Evolutionary conservation across 306 rosid genomes (phyloP), one percentile per base, ranked within the genome.

Genomic region (Acmispon strigosus): DNA sequence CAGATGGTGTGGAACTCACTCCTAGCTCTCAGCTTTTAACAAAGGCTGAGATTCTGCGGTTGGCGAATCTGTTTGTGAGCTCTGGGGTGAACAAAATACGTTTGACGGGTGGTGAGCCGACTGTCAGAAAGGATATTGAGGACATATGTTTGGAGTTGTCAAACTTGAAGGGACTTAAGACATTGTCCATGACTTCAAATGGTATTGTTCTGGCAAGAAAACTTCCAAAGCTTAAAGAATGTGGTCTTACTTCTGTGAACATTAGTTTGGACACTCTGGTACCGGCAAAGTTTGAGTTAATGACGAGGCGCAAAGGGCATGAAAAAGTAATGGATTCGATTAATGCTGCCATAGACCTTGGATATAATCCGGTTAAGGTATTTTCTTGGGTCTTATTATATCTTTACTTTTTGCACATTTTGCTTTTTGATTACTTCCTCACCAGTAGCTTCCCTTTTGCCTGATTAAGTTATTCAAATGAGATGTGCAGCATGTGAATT

Each of bases 51-150:
- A 83, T 93, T 70, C 45, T 86, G 14, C 84, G 88, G 24, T 39
- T 90, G 78, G 97, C 98, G 10, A 77, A 64, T 66, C 83, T 93
- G 43, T 93, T 93, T 71, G 89, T 86, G 1, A 87, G 88, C 74
- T 83, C 96, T 1, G 98, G 97, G 10, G 97, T 94, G 7, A 60
- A 86, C 18, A 94, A 90, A 68, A 94, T 94, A 34, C 90, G 97
- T 49, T 69, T 94, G 84, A 90, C 98, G 0, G 98, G 98, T 37
- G 98, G 97, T 15, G 97, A 94, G 75, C 98, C 98, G 24, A 94
- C 97, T 6, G 39, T 94, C 0, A 88, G 98, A 76, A 94, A 90
- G 80, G 98, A 90, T 78, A 74, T 94, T 50, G 96, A 87, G 65
- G 97, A 90, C 20, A 87, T 88, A 59, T 94, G 98, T 80, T 83